These are phyloP conservation scores for Pleurotus pulmonarius DNA, from an alignment of 768 basidiomycete species.

Conservation along the genomic window DNA sequence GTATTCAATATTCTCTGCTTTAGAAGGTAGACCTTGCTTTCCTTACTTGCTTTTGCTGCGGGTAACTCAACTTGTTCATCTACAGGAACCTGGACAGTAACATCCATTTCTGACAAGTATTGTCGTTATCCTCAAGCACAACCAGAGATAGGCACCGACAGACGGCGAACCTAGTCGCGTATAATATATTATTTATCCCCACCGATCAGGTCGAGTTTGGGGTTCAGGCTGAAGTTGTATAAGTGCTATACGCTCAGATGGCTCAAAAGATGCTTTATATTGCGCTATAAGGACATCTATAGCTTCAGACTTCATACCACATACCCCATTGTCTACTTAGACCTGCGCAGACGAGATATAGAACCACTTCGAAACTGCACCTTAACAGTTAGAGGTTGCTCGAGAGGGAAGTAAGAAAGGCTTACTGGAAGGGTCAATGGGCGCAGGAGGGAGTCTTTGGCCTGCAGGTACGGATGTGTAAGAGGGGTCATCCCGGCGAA, in stretches of 20 bases:
- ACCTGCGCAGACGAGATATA: conserved; percentile 89
- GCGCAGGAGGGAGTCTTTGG: conserved; percentile 80
- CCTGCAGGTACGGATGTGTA: conserved; percentile 72
- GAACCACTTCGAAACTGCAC: conserved; percentile 86
- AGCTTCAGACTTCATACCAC: too few species aligned
- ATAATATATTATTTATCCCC: conserved; percentile 12
- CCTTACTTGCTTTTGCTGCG: background rate
- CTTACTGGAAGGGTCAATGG: conserved; percentile 88
- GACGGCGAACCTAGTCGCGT: conserved; percentile 17
- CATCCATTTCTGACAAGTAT: conserved; percentile 84
- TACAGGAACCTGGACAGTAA: conserved; percentile 87
- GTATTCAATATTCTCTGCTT: conserved; percentile 89
- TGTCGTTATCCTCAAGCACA: conserved; percentile 84
- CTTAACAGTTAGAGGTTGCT: background rate
- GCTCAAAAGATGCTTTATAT: too few species aligned
- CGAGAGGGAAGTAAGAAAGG: conserved; percentile 12
- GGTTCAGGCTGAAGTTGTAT: too few species aligned
- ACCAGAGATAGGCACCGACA: conserved; percentile 41
- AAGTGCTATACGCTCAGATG: too few species aligned
- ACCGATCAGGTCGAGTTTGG: background rate
- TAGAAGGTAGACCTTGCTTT: conserved; percentile 64
- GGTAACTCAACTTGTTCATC: conserved; percentile 2
- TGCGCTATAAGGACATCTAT: too few species aligned
- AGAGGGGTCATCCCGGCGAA: conserved; percentile 53
- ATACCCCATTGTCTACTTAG: conserved; percentile 25